phyloP scores from a whole-genome alignment of 2,329 filamentous ascomycete genomes.

The Clarireedia sp. region DNA sequence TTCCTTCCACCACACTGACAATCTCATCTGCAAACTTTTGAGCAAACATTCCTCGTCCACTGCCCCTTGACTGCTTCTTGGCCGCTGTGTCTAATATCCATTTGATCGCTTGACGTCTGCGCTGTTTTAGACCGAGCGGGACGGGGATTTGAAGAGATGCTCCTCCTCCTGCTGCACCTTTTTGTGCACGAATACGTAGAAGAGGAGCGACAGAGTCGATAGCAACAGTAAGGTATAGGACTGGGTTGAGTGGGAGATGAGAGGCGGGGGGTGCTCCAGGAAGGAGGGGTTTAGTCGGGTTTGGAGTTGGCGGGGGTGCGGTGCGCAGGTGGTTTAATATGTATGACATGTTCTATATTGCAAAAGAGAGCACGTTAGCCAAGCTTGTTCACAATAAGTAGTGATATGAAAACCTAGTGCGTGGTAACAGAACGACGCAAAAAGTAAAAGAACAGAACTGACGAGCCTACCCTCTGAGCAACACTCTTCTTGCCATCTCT shows the following conservation, averaged over 20 bases:
- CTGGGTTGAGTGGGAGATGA: slow-evolving; percentile 80
- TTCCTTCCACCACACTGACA: slow-evolving; percentile 78
- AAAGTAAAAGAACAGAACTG: slow-evolving; percentile 20
- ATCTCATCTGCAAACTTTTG: slow-evolving; percentile 78
- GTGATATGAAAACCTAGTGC: slow-evolving; percentile 10
- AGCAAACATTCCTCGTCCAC: slow-evolving; percentile 65
- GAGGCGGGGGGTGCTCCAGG: slow-evolving; percentile 68
- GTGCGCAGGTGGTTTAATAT: slow-evolving; percentile 82
- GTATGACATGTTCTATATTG: slow-evolving; percentile 66
- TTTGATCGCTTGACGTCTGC: slow-evolving; percentile 68
- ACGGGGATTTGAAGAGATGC: slow-evolving; percentile 73
- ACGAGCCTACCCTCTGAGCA: slow-evolving; percentile 67
- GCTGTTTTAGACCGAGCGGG: slow-evolving; percentile 66
- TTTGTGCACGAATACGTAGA: slow-evolving; percentile 67
- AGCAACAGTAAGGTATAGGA: slow-evolving; percentile 80
- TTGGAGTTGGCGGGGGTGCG: slow-evolving; percentile 68
- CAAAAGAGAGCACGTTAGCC: slow-evolving; percentile 11
- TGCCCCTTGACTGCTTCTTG: slow-evolving; percentile 67
- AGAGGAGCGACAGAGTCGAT: slow-evolving; percentile 91
- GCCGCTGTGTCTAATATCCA: slow-evolving; percentile 86
- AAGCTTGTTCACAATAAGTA: not conserved
- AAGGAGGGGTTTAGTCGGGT: slow-evolving; percentile 61
- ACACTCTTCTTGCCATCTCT: slow-evolving; percentile 78
- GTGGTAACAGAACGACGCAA: slow-evolving; percentile 13
- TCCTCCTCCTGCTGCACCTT: slow-evolving; percentile 80